Evolutionary conservation across 345 rosid genomes (phyloP).

Genomic region (Eucalyptus virginea): DNA sequence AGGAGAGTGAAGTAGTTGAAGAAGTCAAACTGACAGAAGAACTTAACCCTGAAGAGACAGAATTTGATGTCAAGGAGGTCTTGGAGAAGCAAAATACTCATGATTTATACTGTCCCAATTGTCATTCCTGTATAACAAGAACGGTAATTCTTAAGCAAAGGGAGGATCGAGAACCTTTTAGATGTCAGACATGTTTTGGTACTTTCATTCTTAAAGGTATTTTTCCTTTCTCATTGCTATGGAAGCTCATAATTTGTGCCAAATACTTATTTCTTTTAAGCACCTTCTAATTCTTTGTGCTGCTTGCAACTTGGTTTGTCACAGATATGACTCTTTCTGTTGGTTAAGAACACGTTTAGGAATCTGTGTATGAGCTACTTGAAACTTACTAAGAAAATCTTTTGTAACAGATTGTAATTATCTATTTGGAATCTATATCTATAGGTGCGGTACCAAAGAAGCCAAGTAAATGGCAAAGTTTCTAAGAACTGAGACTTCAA

Average conservation of each 20-base stretch:
- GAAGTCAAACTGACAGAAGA: conserved; percentile 27
- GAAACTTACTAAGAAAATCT: not conserved
- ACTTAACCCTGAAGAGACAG: conserved; percentile 24
- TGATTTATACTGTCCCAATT: conserved; percentile 74
- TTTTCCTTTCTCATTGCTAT: not conserved
- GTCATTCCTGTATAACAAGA: conserved; percentile 63
- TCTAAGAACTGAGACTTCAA: not conserved
- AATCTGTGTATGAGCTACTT: not conserved
- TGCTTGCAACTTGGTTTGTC: not conserved
- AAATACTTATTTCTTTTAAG: not conserved
- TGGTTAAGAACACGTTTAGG: not conserved
- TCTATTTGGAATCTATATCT: not conserved
- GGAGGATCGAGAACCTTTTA: conserved; percentile 18
- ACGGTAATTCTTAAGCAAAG: conserved; percentile 49
- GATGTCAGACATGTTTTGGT: conserved; percentile 77
- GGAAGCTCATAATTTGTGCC: not conserved
- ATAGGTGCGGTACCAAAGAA: not conserved
- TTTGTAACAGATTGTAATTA: not conserved
- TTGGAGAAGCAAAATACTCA: conserved; percentile 65
- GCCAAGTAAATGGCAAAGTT: not conserved
- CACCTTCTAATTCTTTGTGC: not conserved
- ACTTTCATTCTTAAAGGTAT: conserved; percentile 55
- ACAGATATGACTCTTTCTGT: not conserved
- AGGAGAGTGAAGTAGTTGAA: not conserved
- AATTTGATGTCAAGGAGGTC: conserved; percentile 46